Evolutionary conservation across 2,329 filamentous ascomycete genomes (phyloP).

Genomic region (Colletotrichum costaricense): DNA sequence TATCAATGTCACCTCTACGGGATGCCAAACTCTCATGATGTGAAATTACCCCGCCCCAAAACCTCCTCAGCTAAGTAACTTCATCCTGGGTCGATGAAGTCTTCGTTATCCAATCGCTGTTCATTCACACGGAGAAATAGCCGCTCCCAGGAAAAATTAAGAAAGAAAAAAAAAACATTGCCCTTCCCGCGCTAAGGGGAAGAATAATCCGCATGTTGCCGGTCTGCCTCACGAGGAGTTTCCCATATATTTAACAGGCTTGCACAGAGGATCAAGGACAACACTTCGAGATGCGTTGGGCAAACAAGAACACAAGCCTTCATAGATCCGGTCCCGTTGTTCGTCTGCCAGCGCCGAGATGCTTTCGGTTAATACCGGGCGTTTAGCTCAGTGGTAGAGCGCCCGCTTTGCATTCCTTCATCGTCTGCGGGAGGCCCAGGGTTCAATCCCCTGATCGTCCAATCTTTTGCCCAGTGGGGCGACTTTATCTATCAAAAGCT

Average conservation of each 20-base stretch:
- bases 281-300: background rate
- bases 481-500: background rate
- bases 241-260: background rate
- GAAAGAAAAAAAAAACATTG: too few relatives aligned
- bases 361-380: background rate
- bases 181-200: too few relatives aligned
- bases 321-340: accelerated
- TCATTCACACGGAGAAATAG: too few relatives aligned
- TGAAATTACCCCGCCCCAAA: too few relatives aligned
- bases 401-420: slow-evolving; percentile 9
- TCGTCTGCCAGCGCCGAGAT: background rate
- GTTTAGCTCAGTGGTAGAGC: slow-evolving; percentile 16
- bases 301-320: background rate
- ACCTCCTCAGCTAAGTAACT: too few relatives aligned
- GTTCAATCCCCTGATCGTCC: slow-evolving; percentile 22
- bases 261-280: background rate
- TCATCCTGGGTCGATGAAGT: too few relatives aligned
- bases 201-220: too few relatives aligned
- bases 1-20: too few relatives aligned
- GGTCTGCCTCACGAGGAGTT: background rate
- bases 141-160: too few relatives aligned
- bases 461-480: background rate
- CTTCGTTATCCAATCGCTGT: too few relatives aligned
- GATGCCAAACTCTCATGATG: too few relatives aligned
- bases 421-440: slow-evolving; percentile 13